phyloP scores from a whole-genome alignment of 305 asterid species.

The Caryopteris hybrid region DNA sequence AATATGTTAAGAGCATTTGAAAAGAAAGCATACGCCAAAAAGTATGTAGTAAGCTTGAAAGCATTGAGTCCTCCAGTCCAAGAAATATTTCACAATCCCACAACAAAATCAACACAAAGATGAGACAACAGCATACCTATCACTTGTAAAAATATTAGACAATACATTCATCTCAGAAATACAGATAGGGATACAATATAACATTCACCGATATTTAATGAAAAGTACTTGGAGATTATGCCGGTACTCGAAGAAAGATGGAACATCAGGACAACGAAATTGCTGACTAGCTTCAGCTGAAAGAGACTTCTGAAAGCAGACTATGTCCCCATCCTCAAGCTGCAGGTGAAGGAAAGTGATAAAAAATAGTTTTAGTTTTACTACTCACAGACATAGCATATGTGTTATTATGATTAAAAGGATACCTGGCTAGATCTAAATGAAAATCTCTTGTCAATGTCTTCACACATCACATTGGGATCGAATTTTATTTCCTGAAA shows the following conservation, averaged over 20 bases:
- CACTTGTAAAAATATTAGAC: slow-evolving; percentile 1
- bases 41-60: not conserved
- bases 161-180: not conserved
- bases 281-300: slow-evolving; percentile 30
- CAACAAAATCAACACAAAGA: not conserved
- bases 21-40: not conserved
- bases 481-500: slow-evolving; percentile 46
- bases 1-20: not conserved
- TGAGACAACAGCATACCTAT: slow-evolving; percentile 1
- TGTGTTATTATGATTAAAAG: slow-evolving; percentile 2
- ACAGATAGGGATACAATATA: slow-evolving; percentile 1
- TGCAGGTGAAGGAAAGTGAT: slow-evolving; percentile 28
- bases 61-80: not conserved
- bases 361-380: not conserved
- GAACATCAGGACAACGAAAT: slow-evolving; percentile 44
- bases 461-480: slow-evolving; percentile 40
- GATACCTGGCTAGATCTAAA: slow-evolving; percentile 38
- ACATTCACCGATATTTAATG: not conserved
- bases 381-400: not conserved
- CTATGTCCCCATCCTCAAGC: slow-evolving; percentile 62
- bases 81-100: not conserved
- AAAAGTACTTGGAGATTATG: slow-evolving; percentile 44
- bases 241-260: slow-evolving; percentile 49
- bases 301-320: slow-evolving; percentile 49
- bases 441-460: slow-evolving; percentile 27